These are phyloP conservation scores for Amaranthus tricolor DNA, from an alignment of 179 eudicot genomes.

Conservation along the genomic window DNA sequence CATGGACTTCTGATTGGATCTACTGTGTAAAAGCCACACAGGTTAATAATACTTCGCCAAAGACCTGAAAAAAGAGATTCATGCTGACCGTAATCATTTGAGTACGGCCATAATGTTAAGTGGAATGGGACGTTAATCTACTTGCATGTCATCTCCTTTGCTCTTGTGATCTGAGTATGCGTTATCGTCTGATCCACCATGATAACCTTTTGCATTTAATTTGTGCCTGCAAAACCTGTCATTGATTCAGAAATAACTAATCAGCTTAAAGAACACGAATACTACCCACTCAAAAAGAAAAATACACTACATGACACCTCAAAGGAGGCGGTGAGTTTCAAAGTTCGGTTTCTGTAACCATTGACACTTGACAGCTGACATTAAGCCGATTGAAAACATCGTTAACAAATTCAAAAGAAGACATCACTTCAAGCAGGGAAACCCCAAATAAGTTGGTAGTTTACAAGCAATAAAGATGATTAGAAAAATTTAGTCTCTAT, in stretches of 20 bases:
- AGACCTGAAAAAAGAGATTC: not conserved
- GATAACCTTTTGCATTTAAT: constrained; percentile 37
- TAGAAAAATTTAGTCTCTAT: not conserved
- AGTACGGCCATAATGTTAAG: not conserved
- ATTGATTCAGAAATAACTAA: constrained; percentile 18
- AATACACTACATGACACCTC: too few species aligned
- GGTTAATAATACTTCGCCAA: not conserved
- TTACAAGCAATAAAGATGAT: not conserved
- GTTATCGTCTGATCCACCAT: constrained; percentile 31
- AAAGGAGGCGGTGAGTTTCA: not conserved
- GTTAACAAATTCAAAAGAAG: not conserved
- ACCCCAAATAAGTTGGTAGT: not conserved
- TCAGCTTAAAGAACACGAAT: not conserved
- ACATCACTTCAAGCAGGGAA: not conserved
- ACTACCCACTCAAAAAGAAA: not conserved
- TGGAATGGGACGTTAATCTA: constrained; percentile 33
- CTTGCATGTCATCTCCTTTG: constrained; percentile 50
- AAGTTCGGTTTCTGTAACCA: not conserved
- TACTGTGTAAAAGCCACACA: not conserved
- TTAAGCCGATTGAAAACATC: not conserved
- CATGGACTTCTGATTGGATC: not conserved
- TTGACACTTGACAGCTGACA: not conserved
- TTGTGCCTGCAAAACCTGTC: constrained; percentile 59
- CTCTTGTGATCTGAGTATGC: constrained; percentile 33
- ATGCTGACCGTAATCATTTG: constrained; percentile 18